Base-by-base conservation (phyloP, 164 flowering plant genomes). In the Sedum album region DNA sequence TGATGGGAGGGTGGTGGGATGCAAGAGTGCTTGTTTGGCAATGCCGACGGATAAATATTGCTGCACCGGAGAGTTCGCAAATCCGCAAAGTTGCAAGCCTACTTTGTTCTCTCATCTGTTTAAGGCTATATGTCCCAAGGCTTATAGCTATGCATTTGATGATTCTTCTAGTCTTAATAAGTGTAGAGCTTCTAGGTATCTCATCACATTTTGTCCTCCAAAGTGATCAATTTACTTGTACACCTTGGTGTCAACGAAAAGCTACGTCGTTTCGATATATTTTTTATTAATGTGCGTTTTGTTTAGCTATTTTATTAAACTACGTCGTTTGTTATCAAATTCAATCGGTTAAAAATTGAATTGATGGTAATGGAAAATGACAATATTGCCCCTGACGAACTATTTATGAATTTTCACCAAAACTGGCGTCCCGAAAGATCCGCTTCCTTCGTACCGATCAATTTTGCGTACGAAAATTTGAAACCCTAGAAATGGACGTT, bases 201-300 rank as follows among this genome's bases (percentile, higher is more conserved):
- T 89, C 9, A 82, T 94, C 79, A 89, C 91, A 51, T 94, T 94
- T 73, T 94, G 97, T 77, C 98, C 98, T 71, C 89, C 97, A 1
- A 72, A 78, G 35, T 85, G 73, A 79, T 11, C 31, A 21, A 48
- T 48, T 20, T 48, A 48, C 20, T 48, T 1, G 91, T n/a, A n/a
- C n/a, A n/a, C n/a, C n/a, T n/a, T n/a, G n/a, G n/a, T n/a, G n/a
- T n/a, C n/a, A n/a, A n/a, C n/a, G n/a, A n/a, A n/a, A n/a, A n/a
- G n/a, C n/a, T n/a, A n/a, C n/a, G n/a, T n/a, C n/a, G n/a, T n/a
- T n/a, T n/a, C n/a, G n/a, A n/a, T n/a, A n/a, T n/a, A n/a, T n/a
- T n/a, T n/a, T n/a, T n/a, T n/a, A n/a, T n/a, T n/a, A n/a, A n/a
- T n/a, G n/a, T n/a, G n/a, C n/a, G n/a, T n/a, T n/a, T n/a, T n/a